These are phyloP conservation scores for Pleurotus giganteus DNA, from an alignment of 768 basidiomycete genomes.

Conservation along the genomic window DNA sequence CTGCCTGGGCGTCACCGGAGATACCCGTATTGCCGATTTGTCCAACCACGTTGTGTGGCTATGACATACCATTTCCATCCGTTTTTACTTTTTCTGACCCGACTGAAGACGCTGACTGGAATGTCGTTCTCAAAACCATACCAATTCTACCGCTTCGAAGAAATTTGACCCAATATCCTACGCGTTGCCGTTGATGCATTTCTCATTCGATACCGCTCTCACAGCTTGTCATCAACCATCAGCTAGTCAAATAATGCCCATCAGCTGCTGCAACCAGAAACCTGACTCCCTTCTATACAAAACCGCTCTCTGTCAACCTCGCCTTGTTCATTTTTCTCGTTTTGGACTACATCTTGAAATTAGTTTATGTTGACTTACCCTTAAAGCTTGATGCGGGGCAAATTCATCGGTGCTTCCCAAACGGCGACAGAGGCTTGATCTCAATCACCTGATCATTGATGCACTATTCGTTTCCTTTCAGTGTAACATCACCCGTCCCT, in stretches of 20 bases:
- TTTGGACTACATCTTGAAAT: not conserved
- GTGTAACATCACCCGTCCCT: not conserved
- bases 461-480: not conserved
- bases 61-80: not conserved
- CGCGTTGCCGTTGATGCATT: not conserved
- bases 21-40: slow-evolving; percentile 3
- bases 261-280: not conserved
- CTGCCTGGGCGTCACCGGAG: not conserved
- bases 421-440: slow-evolving; percentile 6
- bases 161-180: not conserved
- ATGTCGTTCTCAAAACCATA: not conserved
- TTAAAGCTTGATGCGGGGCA: not conserved
- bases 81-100: not conserved
- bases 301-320: not conserved
- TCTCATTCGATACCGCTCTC: not conserved
- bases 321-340: not conserved
- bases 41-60: slow-evolving; percentile 5
- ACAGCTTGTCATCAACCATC: slow-evolving; percentile 8
- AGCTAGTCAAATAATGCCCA: not conserved
- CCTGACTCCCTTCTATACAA: no score
- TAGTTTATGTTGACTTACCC: not conserved
- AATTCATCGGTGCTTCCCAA: not conserved
- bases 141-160: not conserved
- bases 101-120: not conserved
- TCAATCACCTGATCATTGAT: slow-evolving; percentile 1